These are phyloP conservation scores for Candida arabinofermentans DNA, from an alignment of 805 yeast genomes.

Conservation along the genomic window DNA sequence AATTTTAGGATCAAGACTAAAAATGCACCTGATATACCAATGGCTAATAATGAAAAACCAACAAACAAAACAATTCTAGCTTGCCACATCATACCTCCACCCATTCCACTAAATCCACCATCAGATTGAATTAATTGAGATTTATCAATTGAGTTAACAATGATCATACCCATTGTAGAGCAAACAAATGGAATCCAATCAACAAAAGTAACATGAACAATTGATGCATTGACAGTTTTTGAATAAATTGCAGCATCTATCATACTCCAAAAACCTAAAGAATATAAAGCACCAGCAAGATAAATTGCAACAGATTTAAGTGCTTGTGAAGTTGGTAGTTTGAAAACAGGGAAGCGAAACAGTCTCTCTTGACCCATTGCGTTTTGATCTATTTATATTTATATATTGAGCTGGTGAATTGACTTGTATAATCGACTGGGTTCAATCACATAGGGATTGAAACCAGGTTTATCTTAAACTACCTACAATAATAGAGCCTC, in stretches of 20 bases:
- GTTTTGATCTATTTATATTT: neutral
- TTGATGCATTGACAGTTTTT: slow-evolving; percentile 77
- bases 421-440: no score
- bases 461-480: no score
- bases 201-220: slow-evolving; percentile 81
- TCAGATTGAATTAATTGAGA: slow-evolving; percentile 36
- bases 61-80: slow-evolving; percentile 85
- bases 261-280: slow-evolving; percentile 86
- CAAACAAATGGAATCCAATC: slow-evolving; percentile 96
- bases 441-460: no score
- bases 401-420: no score
- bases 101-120: slow-evolving; percentile 21
- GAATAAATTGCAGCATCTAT: slow-evolving; percentile 87
- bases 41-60: slow-evolving; percentile 90
- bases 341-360: slow-evolving; percentile 61
- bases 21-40: slow-evolving; percentile 90
- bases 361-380: slow-evolving; percentile 37
- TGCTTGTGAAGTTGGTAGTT: slow-evolving; percentile 65
- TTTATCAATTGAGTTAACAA: slow-evolving; percentile 71
- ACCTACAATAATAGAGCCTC: no score
- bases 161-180: slow-evolving; percentile 83
- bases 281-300: slow-evolving; percentile 70
- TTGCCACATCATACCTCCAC: slow-evolving; percentile 74
- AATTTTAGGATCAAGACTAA: slow-evolving; percentile 85
- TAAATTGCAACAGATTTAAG: slow-evolving; percentile 74